Evolutionary conservation across 2,329 filamentous ascomycete genomes (phyloP).

Genomic region (Ilyonectria sp.): DNA sequence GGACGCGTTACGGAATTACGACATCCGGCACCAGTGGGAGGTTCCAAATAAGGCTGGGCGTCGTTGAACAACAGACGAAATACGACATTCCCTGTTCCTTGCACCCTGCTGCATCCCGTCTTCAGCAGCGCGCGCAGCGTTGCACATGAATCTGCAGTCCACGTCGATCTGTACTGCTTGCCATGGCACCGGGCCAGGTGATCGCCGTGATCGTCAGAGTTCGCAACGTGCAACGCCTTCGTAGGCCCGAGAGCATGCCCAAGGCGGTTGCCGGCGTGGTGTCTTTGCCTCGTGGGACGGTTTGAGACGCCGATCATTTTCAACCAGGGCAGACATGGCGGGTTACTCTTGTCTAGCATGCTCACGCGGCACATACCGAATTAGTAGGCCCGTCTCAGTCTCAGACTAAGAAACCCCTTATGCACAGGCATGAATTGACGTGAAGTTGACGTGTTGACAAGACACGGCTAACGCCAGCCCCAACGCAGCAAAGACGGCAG

Average conservation of each 20-base stretch:
- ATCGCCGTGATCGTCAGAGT: constrained; percentile 8
- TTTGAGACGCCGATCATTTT: background rate
- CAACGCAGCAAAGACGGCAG: constrained; percentile 4
- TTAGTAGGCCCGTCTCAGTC: background rate
- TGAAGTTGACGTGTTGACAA: constrained; percentile 13
- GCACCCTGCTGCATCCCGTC: background rate
- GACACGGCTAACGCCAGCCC: background rate
- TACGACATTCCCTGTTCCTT: constrained; percentile 6
- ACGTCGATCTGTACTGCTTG: constrained; percentile 3
- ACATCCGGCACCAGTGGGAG: constrained; percentile 4
- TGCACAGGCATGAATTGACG: background rate
- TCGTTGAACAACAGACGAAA: background rate
- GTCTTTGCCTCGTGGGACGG: constrained; percentile 25
- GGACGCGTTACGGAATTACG: constrained; percentile 3
- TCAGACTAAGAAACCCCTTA: background rate
- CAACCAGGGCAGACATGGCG: background rate
- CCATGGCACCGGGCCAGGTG: constrained; percentile 8
- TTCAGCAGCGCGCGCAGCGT: constrained; percentile 4
- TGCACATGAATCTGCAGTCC: background rate
- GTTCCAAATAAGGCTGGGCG: background rate
- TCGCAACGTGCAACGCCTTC: constrained; percentile 17
- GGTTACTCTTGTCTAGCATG: background rate
- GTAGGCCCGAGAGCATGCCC: constrained; percentile 3
- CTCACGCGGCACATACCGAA: background rate
- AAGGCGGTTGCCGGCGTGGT: constrained; percentile 15